Percentiles rank a stretch among this genome's conserved stretches.
Conservation (phyloP, 805 yeast genomes). For the Ogataea populi-albae region DNA sequence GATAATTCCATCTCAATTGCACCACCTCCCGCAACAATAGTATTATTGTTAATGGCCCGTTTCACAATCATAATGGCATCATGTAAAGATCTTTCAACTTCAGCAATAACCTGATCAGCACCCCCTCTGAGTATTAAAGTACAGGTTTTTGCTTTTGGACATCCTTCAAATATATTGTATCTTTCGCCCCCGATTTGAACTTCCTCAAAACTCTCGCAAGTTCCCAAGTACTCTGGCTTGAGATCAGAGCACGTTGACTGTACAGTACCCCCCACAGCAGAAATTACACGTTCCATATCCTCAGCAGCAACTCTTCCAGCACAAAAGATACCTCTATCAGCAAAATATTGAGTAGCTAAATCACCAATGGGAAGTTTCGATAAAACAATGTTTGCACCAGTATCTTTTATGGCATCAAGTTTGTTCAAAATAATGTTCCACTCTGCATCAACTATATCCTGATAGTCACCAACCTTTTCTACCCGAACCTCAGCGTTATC, state of each 20-base stretch:
- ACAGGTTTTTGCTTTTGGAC: constrained; percentile 90
- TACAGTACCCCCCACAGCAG: constrained; percentile 90
- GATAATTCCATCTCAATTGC: constrained; percentile 98
- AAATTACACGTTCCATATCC: constrained; percentile 88
- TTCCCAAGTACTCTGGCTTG: constrained; percentile 68
- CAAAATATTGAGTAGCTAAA: constrained; percentile 97
- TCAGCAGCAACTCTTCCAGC: constrained; percentile 91
- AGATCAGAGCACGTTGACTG: constrained; percentile 79
- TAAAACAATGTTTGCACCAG: constrained; percentile 91
- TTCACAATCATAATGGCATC: constrained; percentile 99
- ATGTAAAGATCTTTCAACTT: constrained; percentile 94
- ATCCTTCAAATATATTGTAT: constrained; percentile 88
- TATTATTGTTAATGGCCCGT: constrained; percentile 82
- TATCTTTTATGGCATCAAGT: constrained; percentile 71
- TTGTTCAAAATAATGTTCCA: constrained; percentile 92
- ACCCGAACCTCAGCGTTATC: constrained; percentile 98
- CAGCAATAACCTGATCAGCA: constrained; percentile 97
- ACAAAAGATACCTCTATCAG: constrained; percentile 93
- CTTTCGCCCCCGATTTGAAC: constrained; percentile 95
- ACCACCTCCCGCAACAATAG: constrained; percentile 98
- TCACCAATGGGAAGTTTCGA: constrained; percentile 97
- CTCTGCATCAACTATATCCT: constrained; percentile 97
- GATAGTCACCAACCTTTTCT: constrained; percentile 90
- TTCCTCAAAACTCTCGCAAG: constrained; percentile 85
- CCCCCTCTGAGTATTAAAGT: constrained; percentile 95